A percentile compares a stretch with the other conserved stretches of the same genome.
Evolutionary conservation across 1,139 yeast genomes (phyloP).

Genomic region (Groenewaldozyma auringiensis): DNA sequence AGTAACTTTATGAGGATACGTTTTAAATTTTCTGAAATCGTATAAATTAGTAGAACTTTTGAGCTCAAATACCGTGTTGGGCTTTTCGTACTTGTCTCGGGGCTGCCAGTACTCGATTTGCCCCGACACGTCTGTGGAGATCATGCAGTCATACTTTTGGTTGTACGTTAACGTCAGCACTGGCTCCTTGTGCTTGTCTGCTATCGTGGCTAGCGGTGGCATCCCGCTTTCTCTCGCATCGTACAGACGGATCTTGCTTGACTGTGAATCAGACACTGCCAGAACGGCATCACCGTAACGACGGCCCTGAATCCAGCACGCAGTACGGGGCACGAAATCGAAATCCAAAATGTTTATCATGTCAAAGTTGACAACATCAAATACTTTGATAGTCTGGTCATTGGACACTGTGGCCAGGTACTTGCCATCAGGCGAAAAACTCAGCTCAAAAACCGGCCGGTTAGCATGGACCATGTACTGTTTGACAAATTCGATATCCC

Average conservation of each 20-base stretch:
- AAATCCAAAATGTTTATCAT: conserved; percentile 35
- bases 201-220: conserved; percentile 17
- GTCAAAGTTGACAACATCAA: conserved; percentile 37
- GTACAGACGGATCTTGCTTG: conserved; percentile 23
- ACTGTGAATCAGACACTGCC: conserved; percentile 25
- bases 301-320: conserved; percentile 17
- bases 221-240: conserved; percentile 18
- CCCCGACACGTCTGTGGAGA: conserved; percentile 37
- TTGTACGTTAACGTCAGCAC: conserved; percentile 31
- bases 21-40: conserved; percentile 34
- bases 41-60: conserved; percentile 41
- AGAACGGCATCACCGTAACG: conserved; percentile 13
- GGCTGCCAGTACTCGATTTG: conserved; percentile 42
- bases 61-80: conserved; percentile 28
- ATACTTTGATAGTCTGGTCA: conserved; percentile 32
- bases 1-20: conserved; percentile 22
- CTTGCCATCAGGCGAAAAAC: conserved; percentile 24
- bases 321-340: conserved; percentile 16
- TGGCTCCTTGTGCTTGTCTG: conserved; percentile 30
- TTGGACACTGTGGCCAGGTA: conserved; percentile 31
- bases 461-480: conserved; percentile 34
- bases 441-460: conserved; percentile 19
- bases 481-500: conserved; percentile 32
- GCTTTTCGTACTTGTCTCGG: conserved; percentile 18
- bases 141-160: conserved; percentile 28